These are phyloP conservation scores for Kalmanozyma brasiliensis DNA, from an alignment of 1,284 basidiomycete species.

Conservation along the genomic window DNA sequence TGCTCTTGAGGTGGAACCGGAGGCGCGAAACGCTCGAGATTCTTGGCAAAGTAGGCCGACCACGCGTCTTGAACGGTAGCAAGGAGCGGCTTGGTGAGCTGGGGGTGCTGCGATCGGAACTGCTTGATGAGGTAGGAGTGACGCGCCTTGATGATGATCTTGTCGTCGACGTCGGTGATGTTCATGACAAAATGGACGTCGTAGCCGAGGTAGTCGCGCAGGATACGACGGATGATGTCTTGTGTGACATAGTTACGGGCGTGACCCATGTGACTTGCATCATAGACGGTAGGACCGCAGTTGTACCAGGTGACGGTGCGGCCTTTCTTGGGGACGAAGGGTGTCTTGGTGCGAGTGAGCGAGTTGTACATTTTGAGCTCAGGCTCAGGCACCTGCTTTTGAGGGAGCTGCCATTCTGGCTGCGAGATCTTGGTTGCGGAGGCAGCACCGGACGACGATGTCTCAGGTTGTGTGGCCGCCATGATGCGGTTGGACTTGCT, in stretches of 20 bases:
- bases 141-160: slow-evolving; percentile 73
- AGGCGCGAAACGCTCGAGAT: slow-evolving; percentile 59
- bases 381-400: slow-evolving; percentile 63
- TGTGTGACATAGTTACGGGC: slow-evolving; percentile 99
- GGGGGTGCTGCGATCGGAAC: slow-evolving; percentile 51
- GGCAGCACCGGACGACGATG: slow-evolving; percentile 16
- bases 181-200: slow-evolving; percentile 99
- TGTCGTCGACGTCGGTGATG: slow-evolving; percentile 99
- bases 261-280: slow-evolving; percentile 98
- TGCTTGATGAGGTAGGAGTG: slow-evolving; percentile 73
- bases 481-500: slow-evolving; percentile 35
- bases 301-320: slow-evolving; percentile 98
- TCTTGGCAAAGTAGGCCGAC: slow-evolving; percentile 59
- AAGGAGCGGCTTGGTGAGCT: slow-evolving; percentile 53
- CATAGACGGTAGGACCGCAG: slow-evolving; percentile 98
- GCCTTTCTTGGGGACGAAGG: slow-evolving; percentile 81
- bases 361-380: slow-evolving; percentile 90
- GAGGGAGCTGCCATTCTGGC: slow-evolving; percentile 41
- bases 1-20: slow-evolving; percentile 58
- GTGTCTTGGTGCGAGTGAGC: slow-evolving; percentile 82
- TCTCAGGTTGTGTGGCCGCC: slow-evolving; percentile 37
- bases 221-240: slow-evolving; percentile 90
- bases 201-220: slow-evolving; percentile 96
- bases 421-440: slow-evolving; percentile 33
- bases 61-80: slow-evolving; percentile 55